phyloP scores from a whole-genome alignment of 208 protist genomes.

The Zelonia costaricensis region DNA sequence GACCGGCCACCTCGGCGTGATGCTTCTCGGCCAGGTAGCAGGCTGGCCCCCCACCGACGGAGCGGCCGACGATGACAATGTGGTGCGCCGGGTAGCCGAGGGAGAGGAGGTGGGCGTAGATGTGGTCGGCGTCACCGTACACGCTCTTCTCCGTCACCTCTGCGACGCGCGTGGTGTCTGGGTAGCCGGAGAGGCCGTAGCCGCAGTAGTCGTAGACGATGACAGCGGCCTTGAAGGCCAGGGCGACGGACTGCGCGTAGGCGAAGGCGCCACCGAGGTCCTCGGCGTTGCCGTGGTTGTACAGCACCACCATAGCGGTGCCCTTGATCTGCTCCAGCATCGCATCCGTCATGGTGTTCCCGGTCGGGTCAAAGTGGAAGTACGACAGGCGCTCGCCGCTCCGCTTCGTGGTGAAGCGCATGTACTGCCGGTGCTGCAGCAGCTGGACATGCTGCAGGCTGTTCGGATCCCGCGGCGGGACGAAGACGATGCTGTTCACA shows the following conservation, averaged over 20 bases:
- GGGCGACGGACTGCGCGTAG: slow-evolving; percentile 28
- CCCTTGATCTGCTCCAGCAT: background rate
- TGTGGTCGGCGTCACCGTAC: slow-evolving; percentile 67
- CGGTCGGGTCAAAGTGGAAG: slow-evolving; percentile 21
- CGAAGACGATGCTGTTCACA: slow-evolving; percentile 62
- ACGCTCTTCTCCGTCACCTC: slow-evolving; percentile 43
- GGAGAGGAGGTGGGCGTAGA: slow-evolving; percentile 49
- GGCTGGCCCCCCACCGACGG: slow-evolving; percentile 73
- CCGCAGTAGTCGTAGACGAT: slow-evolving; percentile 83
- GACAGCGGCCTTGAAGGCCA: slow-evolving; percentile 33
- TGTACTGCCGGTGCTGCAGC: slow-evolving; percentile 32
- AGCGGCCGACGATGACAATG: slow-evolving; percentile 73
- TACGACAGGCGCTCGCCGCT: slow-evolving; percentile 31
- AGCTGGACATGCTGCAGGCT: slow-evolving; percentile 34
- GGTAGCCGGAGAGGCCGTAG: slow-evolving; percentile 63
- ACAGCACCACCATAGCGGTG: slow-evolving; percentile 48
- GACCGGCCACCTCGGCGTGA: slow-evolving; percentile 51
- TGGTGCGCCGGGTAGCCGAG: slow-evolving; percentile 38
- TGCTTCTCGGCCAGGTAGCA: slow-evolving; percentile 77
- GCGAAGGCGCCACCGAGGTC: slow-evolving; percentile 46
- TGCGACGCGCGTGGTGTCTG: background rate
- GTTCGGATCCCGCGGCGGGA: slow-evolving; percentile 37
- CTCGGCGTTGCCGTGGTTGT: slow-evolving; percentile 81
- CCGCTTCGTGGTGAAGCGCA: slow-evolving; percentile 35
- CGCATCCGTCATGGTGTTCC: background rate